Evolutionary conservation across 345 rosid genomes (phyloP), one percentile per base, ranked within the genome.

Genomic region (Boechera divaricarpa): DNA sequence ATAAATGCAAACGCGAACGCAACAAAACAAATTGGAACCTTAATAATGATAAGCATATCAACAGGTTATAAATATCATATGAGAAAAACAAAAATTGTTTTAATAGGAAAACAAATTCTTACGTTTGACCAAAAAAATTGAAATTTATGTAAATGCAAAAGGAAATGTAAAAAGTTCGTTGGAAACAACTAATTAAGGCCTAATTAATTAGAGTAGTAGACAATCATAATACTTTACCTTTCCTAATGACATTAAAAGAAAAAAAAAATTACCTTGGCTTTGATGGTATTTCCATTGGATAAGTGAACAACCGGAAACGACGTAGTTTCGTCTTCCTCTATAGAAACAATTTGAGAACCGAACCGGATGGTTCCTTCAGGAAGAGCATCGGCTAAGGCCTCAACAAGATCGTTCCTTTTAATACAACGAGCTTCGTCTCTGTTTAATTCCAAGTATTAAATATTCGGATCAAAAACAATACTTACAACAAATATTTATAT

Each of bases 391-490:
- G 83, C 80, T 71, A 80, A 70, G 6, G 79, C 76, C 29, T 69
- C 67, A 26, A 80, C 79, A 33, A 80, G 79, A 75, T 80, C 83
- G 45, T 74, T 80, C 53, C 83, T 69, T 64, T 7, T 51, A 7
- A 80, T 2, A 75, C 83, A 80, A 32, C 79, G 83, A 55, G 72
- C 63, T 49, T 80, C 83, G 2, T 66, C 77, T 49, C 80, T 80
- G 68, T 75, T 69, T 21, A 3, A 67, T 59, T 52, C 8, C 51
- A 54, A 59, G 12, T 3, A 68, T 36, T 39, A 33, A 2, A 39
- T n/a, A 54, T 11, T n/a, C 0, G 6, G 38, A 15, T n/a, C 24
- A 44, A 10, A 38, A 33, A 2, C n/a, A 13, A 54, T 32, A 4
- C 2, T 53, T 29, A 13, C 18, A 28, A 52, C 7, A 57, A 48